Evolutionary conservation across 164 flowering plant species (phyloP).

Genomic region (Chimonanthus praecox): DNA sequence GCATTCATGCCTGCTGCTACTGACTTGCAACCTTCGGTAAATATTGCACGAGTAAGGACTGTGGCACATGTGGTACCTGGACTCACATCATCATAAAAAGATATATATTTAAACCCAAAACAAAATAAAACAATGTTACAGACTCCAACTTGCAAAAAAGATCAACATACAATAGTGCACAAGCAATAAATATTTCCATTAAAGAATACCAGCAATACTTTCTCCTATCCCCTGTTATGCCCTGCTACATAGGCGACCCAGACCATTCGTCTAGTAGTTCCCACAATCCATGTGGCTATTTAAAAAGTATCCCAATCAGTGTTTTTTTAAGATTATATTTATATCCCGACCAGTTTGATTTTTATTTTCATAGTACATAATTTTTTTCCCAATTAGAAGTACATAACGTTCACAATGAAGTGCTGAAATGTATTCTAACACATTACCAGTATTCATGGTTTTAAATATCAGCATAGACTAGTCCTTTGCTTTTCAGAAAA

Average conservation of each 20-base stretch:
- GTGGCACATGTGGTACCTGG: constrained; percentile 99
- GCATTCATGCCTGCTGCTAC: constrained; percentile 99
- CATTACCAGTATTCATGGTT: too few species aligned
- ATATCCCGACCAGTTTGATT: too few species aligned
- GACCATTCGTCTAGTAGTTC: background rate
- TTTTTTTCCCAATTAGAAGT: too few species aligned
- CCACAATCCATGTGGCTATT: too few species aligned
- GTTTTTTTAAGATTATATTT: too few species aligned
- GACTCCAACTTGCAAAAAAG: background rate
- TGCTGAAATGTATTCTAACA: too few species aligned
- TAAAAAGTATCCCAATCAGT: too few species aligned
- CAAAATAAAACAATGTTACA: background rate
- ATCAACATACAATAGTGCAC: background rate
- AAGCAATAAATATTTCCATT: background rate
- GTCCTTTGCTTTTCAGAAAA: too few species aligned
- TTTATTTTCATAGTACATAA: too few species aligned
- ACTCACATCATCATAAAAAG: constrained; percentile 1
- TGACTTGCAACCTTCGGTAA: constrained; percentile 91
- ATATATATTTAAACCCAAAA: background rate
- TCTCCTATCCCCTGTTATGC: background rate
- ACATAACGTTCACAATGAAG: too few species aligned
- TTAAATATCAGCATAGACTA: too few species aligned
- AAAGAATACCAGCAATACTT: background rate
- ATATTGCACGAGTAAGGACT: constrained; percentile 87
- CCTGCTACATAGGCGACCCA: background rate